Conservation (phyloP, 805 yeast genomes). For the Candida alai region DNA sequence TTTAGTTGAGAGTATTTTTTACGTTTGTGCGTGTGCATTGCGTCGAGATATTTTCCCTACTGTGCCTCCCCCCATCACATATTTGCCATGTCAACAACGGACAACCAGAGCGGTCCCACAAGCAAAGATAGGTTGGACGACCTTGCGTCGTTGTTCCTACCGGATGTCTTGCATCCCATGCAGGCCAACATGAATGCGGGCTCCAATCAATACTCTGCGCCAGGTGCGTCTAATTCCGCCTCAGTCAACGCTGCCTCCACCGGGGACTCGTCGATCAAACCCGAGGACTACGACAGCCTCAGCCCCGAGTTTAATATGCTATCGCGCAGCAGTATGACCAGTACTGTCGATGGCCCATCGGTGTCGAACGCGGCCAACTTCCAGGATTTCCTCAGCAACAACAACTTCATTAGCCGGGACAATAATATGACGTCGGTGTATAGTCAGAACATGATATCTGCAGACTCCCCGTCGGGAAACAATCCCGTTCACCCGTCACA, state of each 20-base stretch:
- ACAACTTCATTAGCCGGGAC: constrained; percentile 18
- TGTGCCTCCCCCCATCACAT: not conserved
- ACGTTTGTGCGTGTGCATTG: too few species aligned
- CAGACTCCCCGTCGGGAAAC: constrained; percentile 1
- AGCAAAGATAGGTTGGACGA: constrained; percentile 24
- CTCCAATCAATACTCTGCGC: constrained; percentile 2
- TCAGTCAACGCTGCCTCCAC: not conserved
- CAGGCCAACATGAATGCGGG: constrained; percentile 4
- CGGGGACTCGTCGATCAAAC: constrained; percentile 1
- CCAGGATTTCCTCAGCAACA: constrained; percentile 12
- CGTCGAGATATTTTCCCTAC: too few species aligned
- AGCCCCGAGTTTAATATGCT: constrained; percentile 6
- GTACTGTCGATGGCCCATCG: constrained; percentile 4
- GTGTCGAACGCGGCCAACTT: constrained; percentile 4
- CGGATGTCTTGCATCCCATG: constrained; percentile 31
- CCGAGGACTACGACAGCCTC: constrained; percentile 5
- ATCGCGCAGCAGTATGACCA: constrained; percentile 4
- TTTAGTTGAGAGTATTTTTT: too few species aligned
- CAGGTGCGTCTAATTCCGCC: constrained; percentile 1
- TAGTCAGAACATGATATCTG: constrained; percentile 1
- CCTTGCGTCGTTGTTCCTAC: constrained; percentile 38
- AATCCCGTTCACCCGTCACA: not conserved
- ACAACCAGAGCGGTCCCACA: constrained; percentile 8
- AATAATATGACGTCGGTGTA: constrained; percentile 14
- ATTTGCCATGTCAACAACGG: constrained; percentile 1